Evolutionary conservation across 192 early-diverging fungal species (phyloP), one percentile per base, ranked within the genome.

Genomic region (Cetraspora pellucida): DNA sequence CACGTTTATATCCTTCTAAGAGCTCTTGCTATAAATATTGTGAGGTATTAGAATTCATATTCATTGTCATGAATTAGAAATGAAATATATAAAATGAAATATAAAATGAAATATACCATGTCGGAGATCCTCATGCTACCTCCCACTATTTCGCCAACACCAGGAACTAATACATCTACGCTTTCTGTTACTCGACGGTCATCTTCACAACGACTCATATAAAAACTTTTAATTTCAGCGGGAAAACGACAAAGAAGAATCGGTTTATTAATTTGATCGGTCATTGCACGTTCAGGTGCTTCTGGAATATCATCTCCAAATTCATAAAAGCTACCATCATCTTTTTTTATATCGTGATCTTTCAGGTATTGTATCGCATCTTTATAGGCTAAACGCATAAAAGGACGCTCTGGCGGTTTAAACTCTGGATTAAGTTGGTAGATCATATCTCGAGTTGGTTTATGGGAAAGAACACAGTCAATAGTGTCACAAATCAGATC

Each of bases 291-390:
- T 84, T 99, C 98, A 45, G 98, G 97, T 44, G 92, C 88, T 84
- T 99, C 98, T 47, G 97, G 96, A 78, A 99, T 99, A 82, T 99
- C 98, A 74, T 99, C 97, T 70, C 98, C 98, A 85, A 97, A 96
- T 83, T 93, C 91, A 82, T 96, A 99, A 77, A 89, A 91, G 10
- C 85, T 88, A 46, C 95, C 96, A 74, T 97, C 91, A 72, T 93
- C 94, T 82, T 96, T 97, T 83, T 92, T 92, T 68, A 98, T 90
- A 44, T 91, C 89, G 77, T 95, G 79, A 27, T 95, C 95, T 83
- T 95, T 94, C 49, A 99, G 89, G 89, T 97, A 99, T 66, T 87
- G 78, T 77, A 99, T 98, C 37, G 96, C 98, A 71, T 99, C 96
- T 46, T 90, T 87, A 83, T 99, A 99, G 83, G 93, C 87, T 95